Base-by-base conservation (phyloP, 495 filamentous ascomycete species). In the Podospora pseudopauciseta region DNA sequence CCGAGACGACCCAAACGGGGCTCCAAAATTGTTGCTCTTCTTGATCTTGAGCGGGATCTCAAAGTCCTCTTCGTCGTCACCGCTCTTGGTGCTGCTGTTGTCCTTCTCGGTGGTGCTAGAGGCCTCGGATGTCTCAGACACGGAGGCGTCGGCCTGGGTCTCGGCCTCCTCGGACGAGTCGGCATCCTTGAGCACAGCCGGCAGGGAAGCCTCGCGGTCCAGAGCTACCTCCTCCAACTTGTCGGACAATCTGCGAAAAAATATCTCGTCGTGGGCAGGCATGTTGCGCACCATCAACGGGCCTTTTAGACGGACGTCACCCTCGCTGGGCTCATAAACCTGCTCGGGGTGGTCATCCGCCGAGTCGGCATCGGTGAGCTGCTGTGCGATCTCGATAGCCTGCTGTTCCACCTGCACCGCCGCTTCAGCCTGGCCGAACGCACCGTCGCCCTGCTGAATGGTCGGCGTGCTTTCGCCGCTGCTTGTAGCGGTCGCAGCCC, bases 1-100 rank as follows among this genome's bases (percentile, higher is more conserved):
- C 39, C 39, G 39, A 13, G 39, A 49, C 39, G 39, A 49, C 39
- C 78, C 78, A 60, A 79, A 76, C 5, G 78, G 78, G 5, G 76
- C 73, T 20, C 88, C 88, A 79, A 90, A 90, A 74, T 90, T 90
- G 60, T 78, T 86, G n/a, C 83, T 82, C 18, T 77, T 78, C 66
- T 81, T 88, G 69, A 90, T 78, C 74, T 84, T 88, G 54, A 89
- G 76, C 53, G 85, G 84, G 26, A 88, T 80, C 16, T 87, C 86
- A 7, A 71, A 60, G 39, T 75, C 75, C 62, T 84, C 79, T 13
- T 49, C 39, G 39, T 49, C 39, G 4, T 75, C 78, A 34, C 77
- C 76, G 61, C 69, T 71, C 67, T 56, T 68, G 64, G 70, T 60
- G 65, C 80, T 49, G 53, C 65, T 71, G 73, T 72, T 65, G 2